Conservation (phyloP, 2,329 filamentous ascomycete species). For the Scedosporium aurantiacum region DNA sequence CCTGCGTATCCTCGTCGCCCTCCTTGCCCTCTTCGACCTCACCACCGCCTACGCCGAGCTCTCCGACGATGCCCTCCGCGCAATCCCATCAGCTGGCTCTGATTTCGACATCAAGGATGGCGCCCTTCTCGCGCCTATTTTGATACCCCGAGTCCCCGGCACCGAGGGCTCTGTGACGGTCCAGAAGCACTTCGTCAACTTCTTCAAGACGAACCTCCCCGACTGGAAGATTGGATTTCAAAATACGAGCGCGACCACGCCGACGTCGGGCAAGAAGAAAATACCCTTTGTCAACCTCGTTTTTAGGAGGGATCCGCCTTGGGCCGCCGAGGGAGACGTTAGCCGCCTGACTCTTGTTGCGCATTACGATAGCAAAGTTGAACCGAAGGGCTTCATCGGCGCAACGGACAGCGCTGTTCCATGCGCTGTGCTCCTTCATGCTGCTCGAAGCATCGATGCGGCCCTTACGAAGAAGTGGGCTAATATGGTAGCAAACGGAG, state of each 20-base stretch:
- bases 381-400: conserved; percentile 78
- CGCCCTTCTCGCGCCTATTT: conserved; percentile 70
- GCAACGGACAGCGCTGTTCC: conserved; percentile 90
- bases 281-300: conserved; percentile 84
- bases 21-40: conserved; percentile 14
- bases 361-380: conserved; percentile 82
- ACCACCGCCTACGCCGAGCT: conserved; percentile 39
- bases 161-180: conserved; percentile 63
- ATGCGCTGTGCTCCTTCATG: conserved; percentile 87
- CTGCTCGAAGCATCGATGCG: conserved; percentile 66
- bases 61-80: conserved; percentile 62
- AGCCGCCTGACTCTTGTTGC: conserved; percentile 77
- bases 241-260: conserved; percentile 80
- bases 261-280: conserved; percentile 55
- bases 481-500: conserved; percentile 51
- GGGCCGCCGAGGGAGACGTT: conserved; percentile 62
- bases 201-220: conserved; percentile 65
- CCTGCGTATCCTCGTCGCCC: conserved; percentile 9
- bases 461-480: conserved; percentile 77
- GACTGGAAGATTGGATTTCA: conserved; percentile 74
- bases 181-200: conserved; percentile 72
- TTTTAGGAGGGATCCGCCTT: conserved; percentile 78
- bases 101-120: conserved; percentile 74
- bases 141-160: conserved; percentile 80
- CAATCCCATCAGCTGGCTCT: conserved; percentile 58